Evolutionary conservation across 306 rosid species (phyloP).

Genomic region (Pterocarpus santalinus): DNA sequence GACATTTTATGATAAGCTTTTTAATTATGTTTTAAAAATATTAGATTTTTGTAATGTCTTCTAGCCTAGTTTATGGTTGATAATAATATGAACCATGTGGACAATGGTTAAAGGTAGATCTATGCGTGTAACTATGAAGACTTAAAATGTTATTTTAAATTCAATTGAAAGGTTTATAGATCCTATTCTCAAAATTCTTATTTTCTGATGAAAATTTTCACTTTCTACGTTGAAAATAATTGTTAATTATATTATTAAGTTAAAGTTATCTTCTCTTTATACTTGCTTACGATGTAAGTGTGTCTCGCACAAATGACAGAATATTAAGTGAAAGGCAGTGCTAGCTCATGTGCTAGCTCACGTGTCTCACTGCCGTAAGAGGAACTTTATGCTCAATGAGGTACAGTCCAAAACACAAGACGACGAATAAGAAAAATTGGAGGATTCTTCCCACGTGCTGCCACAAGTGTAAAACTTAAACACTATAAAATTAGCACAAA

Average conservation of each 20-base stretch:
- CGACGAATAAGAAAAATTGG: constrained; percentile 9
- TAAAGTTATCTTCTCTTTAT: not conserved
- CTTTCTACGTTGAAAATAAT: not conserved
- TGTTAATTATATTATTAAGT: not conserved
- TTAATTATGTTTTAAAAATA: not conserved
- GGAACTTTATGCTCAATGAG: not conserved
- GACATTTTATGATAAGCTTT: too few species aligned
- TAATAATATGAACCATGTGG: too few species aligned
- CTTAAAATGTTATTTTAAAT: too few species aligned
- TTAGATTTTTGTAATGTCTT: not conserved
- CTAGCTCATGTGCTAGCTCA: constrained; percentile 37
- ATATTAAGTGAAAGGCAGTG: not conserved
- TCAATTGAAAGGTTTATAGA: too few species aligned
- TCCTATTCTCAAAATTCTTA: not conserved
- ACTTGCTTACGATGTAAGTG: not conserved
- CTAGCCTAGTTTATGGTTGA: too few species aligned
- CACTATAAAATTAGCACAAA: not conserved
- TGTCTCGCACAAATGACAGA: not conserved
- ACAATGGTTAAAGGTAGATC: not conserved
- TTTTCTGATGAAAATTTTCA: not conserved
- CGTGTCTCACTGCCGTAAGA: constrained; percentile 4
- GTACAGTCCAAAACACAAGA: constrained; percentile 19
- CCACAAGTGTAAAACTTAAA: not conserved
- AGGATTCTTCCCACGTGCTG: not conserved
- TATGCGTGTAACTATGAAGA: too few species aligned